Base-by-base conservation (phyloP, 1,284 basidiomycete genomes). In the Sphaerobolus stellatus region DNA sequence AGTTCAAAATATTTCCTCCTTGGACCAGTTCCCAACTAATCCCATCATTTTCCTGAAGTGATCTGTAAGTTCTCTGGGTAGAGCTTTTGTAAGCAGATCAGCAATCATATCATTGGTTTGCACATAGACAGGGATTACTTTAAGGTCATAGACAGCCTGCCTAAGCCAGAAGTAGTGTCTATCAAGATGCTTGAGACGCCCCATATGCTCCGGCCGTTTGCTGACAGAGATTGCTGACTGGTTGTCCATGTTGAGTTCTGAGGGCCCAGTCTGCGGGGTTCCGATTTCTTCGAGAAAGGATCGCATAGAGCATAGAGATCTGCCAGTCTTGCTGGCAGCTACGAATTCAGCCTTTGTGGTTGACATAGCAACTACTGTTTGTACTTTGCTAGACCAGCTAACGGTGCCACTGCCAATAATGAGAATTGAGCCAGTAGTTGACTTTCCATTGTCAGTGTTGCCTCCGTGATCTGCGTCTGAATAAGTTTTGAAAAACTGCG, bases 321-420 rank as follows among this genome's bases (percentile, higher is more conserved):
- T 62, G 3, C 62, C 64, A 1, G 70, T 65, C 18, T 71, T 58
- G 2, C 65, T 59, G 9, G 68, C 59, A 3, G 72, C 72, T 45
- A 76, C 62, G 56, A 72, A 77, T 58, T 79, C 75, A 2, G 75
- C 71, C 54, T 77, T 74, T 0, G 69, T 71, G 1, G 73, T 73
- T 1, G 77, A 79, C 2, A 67, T 57, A 0, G 76, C 62, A 22
- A 75, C 67, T 7, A 68, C 60, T 0, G 57, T 5, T 59, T 81
- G 78, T 13, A 70, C 62, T 31, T 66, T 66, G 6, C 66, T 70
- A 25, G 56, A 55, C 77, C 77, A 80, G 29, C 63, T 64, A 28
- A 78, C 62, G 4, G 69, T 65, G n/a, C 66, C 69, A 2, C 63
- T 62, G 16, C 60, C 62, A 27, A 68, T 57, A 18, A 48, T 59